Conservation (phyloP, 2,329 filamentous ascomycete genomes). For the Clonostachys solani region DNA sequence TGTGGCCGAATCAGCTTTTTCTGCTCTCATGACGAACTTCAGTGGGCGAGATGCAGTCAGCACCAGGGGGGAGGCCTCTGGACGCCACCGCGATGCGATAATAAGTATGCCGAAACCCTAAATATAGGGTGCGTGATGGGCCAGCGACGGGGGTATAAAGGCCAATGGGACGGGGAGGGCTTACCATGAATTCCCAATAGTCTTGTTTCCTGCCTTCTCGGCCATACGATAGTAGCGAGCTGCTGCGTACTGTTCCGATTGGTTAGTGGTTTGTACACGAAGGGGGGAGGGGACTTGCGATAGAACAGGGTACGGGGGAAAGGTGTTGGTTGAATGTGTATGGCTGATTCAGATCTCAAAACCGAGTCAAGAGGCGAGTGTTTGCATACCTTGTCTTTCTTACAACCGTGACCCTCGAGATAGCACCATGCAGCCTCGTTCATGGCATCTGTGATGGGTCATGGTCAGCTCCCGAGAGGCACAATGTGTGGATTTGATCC, state of each 20-base stretch:
- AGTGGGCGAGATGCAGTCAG: too few relatives aligned
- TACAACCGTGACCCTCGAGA: constrained; percentile 91
- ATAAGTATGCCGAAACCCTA: not conserved
- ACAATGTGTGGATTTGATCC: not conserved
- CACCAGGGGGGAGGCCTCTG: too few relatives aligned
- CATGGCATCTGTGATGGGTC: constrained; percentile 70
- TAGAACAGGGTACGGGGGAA: not conserved
- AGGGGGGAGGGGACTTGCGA: not conserved
- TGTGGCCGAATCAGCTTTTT: constrained; percentile 24
- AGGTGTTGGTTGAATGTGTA: not conserved
- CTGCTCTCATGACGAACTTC: not conserved
- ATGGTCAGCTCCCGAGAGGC: not conserved
- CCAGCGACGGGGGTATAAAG: not conserved
- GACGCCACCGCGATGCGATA: too few relatives aligned
- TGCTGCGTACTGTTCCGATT: constrained; percentile 59
- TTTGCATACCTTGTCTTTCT: constrained; percentile 90
- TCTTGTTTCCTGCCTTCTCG: constrained; percentile 85
- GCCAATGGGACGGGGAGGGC: constrained; percentile 26
- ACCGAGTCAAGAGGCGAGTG: not conserved
- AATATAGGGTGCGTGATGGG: not conserved
- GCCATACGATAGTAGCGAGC: constrained; percentile 91
- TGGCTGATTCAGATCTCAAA: not conserved
- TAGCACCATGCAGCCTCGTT: constrained; percentile 97
- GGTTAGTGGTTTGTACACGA: not conserved
- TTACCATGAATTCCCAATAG: constrained; percentile 91